A percentile compares a stretch with the other conserved stretches of the same genome.
Evolutionary conservation across 1,284 basidiomycete genomes (phyloP).

Genomic region (Tremellales sp.): DNA sequence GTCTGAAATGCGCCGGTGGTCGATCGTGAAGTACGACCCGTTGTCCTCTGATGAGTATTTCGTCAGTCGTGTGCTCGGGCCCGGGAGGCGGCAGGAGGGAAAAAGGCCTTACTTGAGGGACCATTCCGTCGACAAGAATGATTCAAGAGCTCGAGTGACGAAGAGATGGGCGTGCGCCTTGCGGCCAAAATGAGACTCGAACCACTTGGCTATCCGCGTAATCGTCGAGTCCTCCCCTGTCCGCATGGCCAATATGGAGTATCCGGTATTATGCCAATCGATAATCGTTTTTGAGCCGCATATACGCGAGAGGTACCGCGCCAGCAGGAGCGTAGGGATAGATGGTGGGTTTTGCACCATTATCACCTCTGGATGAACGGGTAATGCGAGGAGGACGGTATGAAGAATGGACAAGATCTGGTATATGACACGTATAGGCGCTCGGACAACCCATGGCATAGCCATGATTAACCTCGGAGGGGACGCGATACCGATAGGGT

Average conservation of each 20-base stretch:
- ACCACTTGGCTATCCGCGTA: slow-evolving; percentile 71
- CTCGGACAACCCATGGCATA: slow-evolving; percentile 64
- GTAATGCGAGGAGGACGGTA: slow-evolving; percentile 57
- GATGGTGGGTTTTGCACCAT: slow-evolving; percentile 97
- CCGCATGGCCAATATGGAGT: slow-evolving; percentile 83
- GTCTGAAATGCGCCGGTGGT: slow-evolving; percentile 75
- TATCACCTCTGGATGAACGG: slow-evolving; percentile 73
- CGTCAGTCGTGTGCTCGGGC: too few relatives aligned
- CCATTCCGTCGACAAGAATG: slow-evolving; percentile 70
- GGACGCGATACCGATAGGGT: slow-evolving; percentile 63
- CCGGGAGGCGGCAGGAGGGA: too few relatives aligned
- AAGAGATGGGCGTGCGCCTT: slow-evolving; percentile 86
- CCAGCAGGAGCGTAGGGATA: slow-evolving; percentile 85
- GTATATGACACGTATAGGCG: slow-evolving; percentile 72
- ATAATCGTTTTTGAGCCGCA: slow-evolving; percentile 82
- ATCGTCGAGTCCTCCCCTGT: slow-evolving; percentile 65
- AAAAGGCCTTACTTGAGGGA: slow-evolving; percentile 63
- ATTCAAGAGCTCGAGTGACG: slow-evolving; percentile 83
- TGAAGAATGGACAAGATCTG: slow-evolving; percentile 64
- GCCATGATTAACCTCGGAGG: slow-evolving; percentile 61
- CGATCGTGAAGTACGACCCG: slow-evolving; percentile 79
- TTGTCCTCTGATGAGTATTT: slow-evolving; percentile 57
- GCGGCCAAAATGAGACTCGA: slow-evolving; percentile 73
- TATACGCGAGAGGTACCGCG: slow-evolving; percentile 66
- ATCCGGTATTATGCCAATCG: slow-evolving; percentile 98